Percentiles rank a stretch among this genome's conserved stretches.
Conservation (phyloP, 1,139 yeast genomes). For the Blastobotrys arbuscula region DNA sequence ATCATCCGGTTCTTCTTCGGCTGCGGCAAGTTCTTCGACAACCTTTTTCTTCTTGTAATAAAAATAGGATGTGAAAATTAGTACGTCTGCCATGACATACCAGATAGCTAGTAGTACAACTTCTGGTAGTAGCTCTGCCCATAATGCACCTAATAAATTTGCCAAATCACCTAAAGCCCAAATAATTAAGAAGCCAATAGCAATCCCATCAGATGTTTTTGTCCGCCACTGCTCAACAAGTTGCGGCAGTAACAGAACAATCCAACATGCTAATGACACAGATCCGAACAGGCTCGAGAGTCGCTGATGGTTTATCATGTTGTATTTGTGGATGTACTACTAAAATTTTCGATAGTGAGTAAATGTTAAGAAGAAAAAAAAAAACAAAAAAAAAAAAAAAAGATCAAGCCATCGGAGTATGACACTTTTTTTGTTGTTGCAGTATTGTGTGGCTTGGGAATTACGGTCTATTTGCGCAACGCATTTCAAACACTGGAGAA, state of each 20-base stretch:
- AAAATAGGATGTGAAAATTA: slow-evolving; percentile 56
- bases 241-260: slow-evolving; percentile 74
- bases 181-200: slow-evolving; percentile 59
- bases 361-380: not conserved
- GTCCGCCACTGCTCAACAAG: slow-evolving; percentile 75
- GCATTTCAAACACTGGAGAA: no score
- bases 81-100: slow-evolving; percentile 65
- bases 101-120: slow-evolving; percentile 65
- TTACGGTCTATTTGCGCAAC: no score
- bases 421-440: not conserved
- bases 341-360: not conserved
- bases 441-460: not conserved
- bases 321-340: no score
- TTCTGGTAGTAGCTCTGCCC: slow-evolving; percentile 69
- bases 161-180: slow-evolving; percentile 74
- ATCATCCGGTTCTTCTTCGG: slow-evolving; percentile 12
- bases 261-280: slow-evolving; percentile 58
- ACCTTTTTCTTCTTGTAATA: slow-evolving; percentile 37
- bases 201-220: slow-evolving; percentile 74
- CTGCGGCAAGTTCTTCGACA: slow-evolving; percentile 9
- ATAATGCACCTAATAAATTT: slow-evolving; percentile 61
- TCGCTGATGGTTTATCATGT: slow-evolving; percentile 24
- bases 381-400: not conserved
- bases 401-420: no score
- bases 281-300: slow-evolving; percentile 66